These are phyloP conservation scores for Scorias spongiosa DNA, from an alignment of 2,329 filamentous ascomycete species.

Conservation along the genomic window DNA sequence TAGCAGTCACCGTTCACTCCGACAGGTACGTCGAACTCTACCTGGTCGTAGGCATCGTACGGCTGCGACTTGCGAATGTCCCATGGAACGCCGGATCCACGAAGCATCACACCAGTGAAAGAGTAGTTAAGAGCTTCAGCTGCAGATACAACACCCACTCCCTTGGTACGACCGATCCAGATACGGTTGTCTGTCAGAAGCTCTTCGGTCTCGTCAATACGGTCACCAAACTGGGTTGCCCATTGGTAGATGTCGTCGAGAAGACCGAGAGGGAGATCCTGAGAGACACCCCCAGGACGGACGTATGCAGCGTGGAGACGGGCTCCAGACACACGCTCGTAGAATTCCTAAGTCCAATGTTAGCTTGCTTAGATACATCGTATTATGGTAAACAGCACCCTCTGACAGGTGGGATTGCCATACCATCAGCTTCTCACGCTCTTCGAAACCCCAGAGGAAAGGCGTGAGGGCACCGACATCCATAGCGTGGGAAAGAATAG, in stretches of 20 bases:
- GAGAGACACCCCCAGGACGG: conserved; percentile 86
- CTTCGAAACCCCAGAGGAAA: conserved; percentile 98
- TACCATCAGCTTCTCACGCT: conserved; percentile 99
- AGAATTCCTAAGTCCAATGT: conserved; percentile 63
- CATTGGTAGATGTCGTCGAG: conserved; percentile 99
- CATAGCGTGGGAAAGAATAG: conserved; percentile 92
- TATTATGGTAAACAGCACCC: conserved; percentile 1
- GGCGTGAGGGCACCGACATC: conserved; percentile 95
- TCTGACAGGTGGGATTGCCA: conserved; percentile 15
- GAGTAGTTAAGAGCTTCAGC: conserved; percentile 92
- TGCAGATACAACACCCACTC: conserved; percentile 79
- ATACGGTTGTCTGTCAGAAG: conserved; percentile 98
- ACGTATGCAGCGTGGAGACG: conserved; percentile 96
- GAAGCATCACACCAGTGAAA: conserved; percentile 95
- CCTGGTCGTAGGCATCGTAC: conserved; percentile 94
- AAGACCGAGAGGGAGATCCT: conserved; percentile 84
- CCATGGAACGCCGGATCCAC: conserved; percentile 89
- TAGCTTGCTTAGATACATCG: background rate
- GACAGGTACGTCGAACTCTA: conserved; percentile 96
- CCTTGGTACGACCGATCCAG: conserved; percentile 88
- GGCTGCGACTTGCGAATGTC: conserved; percentile 93
- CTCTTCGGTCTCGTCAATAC: conserved; percentile 97
- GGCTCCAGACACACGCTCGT: conserved; percentile 95
- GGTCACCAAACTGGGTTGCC: conserved; percentile 97
- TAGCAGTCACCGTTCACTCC: conserved; percentile 97